Evolutionary conservation across 371 early-diverging fungal genomes (phyloP).

Genomic region (Globomyces sp.): DNA sequence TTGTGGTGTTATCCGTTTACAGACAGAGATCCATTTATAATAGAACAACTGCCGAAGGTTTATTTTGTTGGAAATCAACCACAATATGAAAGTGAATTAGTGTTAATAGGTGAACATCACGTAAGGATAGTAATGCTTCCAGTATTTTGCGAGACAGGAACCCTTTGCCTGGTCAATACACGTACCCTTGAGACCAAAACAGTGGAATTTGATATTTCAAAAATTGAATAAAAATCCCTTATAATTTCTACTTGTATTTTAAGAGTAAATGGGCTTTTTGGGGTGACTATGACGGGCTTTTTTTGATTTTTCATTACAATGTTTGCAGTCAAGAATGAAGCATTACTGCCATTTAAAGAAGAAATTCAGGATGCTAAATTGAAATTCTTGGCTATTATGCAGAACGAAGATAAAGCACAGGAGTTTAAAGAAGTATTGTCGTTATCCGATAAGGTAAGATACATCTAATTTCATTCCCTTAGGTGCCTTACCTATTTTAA

Average conservation of each 20-base stretch:
- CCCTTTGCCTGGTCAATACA: neutral
- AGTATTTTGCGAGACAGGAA: neutral
- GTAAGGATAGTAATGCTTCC: neutral
- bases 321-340: constrained; percentile 1
- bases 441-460: constrained; percentile 15
- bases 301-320: neutral
- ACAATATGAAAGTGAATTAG: constrained; percentile 60
- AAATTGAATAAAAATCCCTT: too few species aligned
- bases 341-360: constrained; percentile 8
- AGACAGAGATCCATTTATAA: constrained; percentile 81
- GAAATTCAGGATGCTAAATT: constrained; percentile 10
- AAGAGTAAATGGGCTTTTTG: too few species aligned
- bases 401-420: neutral
- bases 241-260: too few species aligned
- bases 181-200: neutral
- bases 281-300: neutral
- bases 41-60: constrained; percentile 71
- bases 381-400: constrained; percentile 3
- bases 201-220: neutral
- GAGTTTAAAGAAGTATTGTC: constrained; percentile 14
- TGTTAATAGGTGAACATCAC: neutral
- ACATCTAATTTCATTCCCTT: neutral
- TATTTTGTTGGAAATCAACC: constrained; percentile 91
- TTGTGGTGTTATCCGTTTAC: constrained; percentile 87
- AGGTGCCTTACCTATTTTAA: too few species aligned